A percentile compares a stretch with the other conserved stretches of the same genome.
phyloP scores from a whole-genome alignment of 2,329 filamentous ascomycete genomes.

The Teratosphaeria epicoccoides region DNA sequence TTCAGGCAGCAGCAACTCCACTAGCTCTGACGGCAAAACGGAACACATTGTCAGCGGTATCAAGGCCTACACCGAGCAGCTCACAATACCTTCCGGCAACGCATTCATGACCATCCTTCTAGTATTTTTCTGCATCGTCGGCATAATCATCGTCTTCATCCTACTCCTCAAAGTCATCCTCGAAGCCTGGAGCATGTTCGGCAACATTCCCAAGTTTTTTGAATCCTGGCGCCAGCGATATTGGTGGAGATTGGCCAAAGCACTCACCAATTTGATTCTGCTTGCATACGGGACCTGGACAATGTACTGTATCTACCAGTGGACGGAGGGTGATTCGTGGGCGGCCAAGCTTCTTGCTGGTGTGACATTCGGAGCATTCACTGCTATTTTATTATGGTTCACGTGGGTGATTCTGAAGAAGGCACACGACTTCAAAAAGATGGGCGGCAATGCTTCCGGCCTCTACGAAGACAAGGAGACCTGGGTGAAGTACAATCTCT shows the following conservation, averaged over 20 bases:
- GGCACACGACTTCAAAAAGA: constrained; percentile 61
- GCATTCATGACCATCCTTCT: constrained; percentile 94
- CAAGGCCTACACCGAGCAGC: constrained; percentile 69
- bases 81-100: constrained; percentile 77
- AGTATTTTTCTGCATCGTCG: constrained; percentile 78
- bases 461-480: constrained; percentile 82
- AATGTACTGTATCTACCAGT: constrained; percentile 91
- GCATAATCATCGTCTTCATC: constrained; percentile 72
- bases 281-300: constrained; percentile 92
- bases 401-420: constrained; percentile 70
- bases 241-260: constrained; percentile 83
- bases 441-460: constrained; percentile 59
- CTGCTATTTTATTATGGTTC: constrained; percentile 70
- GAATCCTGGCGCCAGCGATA: constrained; percentile 87
- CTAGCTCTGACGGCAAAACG: constrained; percentile 29
- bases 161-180: constrained; percentile 84
- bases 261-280: constrained; percentile 81
- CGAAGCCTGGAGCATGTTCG: constrained; percentile 83
- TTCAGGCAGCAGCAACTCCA: constrained; percentile 4
- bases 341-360: constrained; percentile 75
- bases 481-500: constrained; percentile 93
- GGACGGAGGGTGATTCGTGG: constrained; percentile 89
- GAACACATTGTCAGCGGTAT: constrained; percentile 60
- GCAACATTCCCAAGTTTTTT: constrained; percentile 69
- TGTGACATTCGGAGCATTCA: constrained; percentile 71